Evolutionary conservation across 2,329 filamentous ascomycete species (phyloP), one percentile per base, ranked within the genome.

Genomic region (Zymoseptoria brevis): DNA sequence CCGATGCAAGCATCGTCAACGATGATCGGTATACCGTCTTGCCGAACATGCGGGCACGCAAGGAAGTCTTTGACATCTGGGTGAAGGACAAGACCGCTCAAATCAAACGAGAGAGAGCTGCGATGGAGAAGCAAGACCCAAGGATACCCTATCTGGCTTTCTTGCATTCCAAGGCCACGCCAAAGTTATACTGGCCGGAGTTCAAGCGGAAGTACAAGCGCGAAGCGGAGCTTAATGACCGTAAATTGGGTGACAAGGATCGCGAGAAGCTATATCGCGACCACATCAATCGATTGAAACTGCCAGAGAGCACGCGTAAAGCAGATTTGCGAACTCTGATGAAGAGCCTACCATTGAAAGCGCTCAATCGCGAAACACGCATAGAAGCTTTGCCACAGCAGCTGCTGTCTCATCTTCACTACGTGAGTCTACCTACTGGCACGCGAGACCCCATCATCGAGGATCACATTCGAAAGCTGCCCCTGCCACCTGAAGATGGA

Each of bases 131-230:
- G 76, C 84, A 84, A 64, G 91, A 97, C 68, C 93, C 94, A 1
- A 81, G 83, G 53, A 87, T 96, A 64, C 85, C 87, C 0, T 99
- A 95, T 72, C 77, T 97, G 61, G 82, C 83, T 0, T 88, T 99
- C 63, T 78, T 99, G 29, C 85, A 93, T 63, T 83, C 87, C 54
- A 83, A 90, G 66, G 93, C 92, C 0, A 94, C 87, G 0, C 87
- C 90, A 0, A 97, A 96, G 75, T 81, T 99, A 1, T 99, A 96
- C 79, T 99, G 94, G 94, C 87, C 90, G 0, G 94, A 99, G 72
- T 99, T 99, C 75, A 90, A 89, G 68, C 82, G 94, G 35, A 99
- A 96, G 72, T 94, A 85, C 75, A 88, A 87, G 65, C 92, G 88
- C 64, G 91, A 96, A 64, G 74, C 83, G 0, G 82, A 86, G 56